phyloP scores from a whole-genome alignment of 768 basidiomycete genomes.

The Phlegmacium glaucopus region DNA sequence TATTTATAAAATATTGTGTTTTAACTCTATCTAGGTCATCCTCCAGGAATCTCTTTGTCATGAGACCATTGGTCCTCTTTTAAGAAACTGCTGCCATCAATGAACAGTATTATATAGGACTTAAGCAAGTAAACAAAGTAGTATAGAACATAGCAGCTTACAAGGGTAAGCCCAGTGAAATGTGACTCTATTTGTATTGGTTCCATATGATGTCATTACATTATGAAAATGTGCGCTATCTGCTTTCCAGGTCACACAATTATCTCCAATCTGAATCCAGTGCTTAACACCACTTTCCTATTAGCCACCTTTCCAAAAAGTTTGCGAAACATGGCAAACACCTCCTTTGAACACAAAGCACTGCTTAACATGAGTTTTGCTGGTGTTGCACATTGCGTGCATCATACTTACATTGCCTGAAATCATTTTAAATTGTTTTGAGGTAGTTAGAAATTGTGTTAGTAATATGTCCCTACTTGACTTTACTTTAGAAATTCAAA shows the following conservation, averaged over 20 bases:
- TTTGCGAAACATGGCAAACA: slow-evolving; percentile 6
- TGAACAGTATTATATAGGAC: too few relatives aligned
- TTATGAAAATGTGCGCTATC: slow-evolving; percentile 1
- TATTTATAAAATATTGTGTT: too few relatives aligned
- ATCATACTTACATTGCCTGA: slow-evolving; percentile 1
- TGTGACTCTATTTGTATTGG: slow-evolving; percentile 4
- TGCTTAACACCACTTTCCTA: not conserved
- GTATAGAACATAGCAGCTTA: too few relatives aligned
- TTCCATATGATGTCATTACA: slow-evolving; percentile 3
- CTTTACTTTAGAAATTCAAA: not conserved
- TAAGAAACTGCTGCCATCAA: too few relatives aligned
- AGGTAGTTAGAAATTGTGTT: slow-evolving; percentile 1
- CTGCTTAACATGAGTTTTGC: slow-evolving; percentile 6
- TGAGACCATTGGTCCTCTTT: too few relatives aligned
- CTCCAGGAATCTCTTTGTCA: too few relatives aligned
- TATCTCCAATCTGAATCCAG: slow-evolving; percentile 4
- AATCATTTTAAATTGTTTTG: slow-evolving; percentile 1
- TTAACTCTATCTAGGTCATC: too few relatives aligned
- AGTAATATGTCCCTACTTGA: not conserved
- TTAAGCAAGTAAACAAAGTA: too few relatives aligned
- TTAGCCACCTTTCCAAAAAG: slow-evolving; percentile 1
- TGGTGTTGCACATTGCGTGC: slow-evolving; percentile 7
- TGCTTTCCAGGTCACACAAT: slow-evolving; percentile 3
- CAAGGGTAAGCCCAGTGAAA: slow-evolving; percentile 8
- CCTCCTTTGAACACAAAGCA: slow-evolving; percentile 6